phyloP scores from a whole-genome alignment of 441 rosid species.

The Syzygium malaccense region DNA sequence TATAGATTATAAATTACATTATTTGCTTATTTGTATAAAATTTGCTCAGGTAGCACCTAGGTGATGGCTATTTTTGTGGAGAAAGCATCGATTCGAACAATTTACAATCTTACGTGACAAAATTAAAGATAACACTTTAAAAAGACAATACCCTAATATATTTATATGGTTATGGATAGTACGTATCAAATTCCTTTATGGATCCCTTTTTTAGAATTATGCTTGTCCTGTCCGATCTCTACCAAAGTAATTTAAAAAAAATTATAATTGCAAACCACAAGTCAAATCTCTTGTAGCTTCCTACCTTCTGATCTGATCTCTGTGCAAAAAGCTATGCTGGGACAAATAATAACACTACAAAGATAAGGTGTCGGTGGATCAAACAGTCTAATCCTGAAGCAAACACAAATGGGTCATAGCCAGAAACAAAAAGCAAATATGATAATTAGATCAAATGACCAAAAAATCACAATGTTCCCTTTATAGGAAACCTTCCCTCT shows the following conservation, averaged over 20 bases:
- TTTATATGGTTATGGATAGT: neutral
- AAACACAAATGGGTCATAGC: neutral
- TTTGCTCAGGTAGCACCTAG: neutral
- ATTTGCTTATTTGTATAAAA: neutral
- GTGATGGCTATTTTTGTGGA: neutral
- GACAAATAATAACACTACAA: neutral
- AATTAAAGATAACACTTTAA: neutral
- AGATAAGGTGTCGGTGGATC: neutral
- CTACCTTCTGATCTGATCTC: neutral
- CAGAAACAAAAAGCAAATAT: neutral
- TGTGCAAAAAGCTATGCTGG: neutral
- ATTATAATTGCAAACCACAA: neutral
- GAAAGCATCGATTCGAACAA: neutral
- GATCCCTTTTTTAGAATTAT: neutral
- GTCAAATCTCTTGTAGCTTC: neutral
- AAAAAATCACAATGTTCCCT: neutral
- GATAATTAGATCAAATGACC: neutral
- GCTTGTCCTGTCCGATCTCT: neutral
- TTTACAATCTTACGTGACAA: neutral
- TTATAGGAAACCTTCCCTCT: neutral
- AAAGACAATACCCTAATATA: neutral
- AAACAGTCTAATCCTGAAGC: neutral
- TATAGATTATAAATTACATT: neutral
- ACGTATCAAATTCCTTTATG: neutral
- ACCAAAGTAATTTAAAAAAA: neutral